Conservation (phyloP, 2,329 filamentous ascomycete genomes). For the Botrytis tulipae region DNA sequence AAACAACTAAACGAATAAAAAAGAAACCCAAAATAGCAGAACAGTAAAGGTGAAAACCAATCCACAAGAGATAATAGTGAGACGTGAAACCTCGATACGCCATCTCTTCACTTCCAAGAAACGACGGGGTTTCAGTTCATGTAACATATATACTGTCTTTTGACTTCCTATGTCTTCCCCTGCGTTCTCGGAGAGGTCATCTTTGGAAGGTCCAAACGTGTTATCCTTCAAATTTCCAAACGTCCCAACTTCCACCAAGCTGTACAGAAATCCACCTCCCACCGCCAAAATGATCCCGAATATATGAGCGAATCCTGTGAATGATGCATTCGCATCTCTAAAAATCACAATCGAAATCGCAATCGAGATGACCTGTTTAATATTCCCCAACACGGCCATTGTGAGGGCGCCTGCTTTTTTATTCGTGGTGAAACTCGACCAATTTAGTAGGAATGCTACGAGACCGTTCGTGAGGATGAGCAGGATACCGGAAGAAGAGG, state of each 20-base stretch:
- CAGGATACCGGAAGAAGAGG: constrained; percentile 30
- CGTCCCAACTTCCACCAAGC: background rate
- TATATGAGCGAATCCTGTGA: background rate
- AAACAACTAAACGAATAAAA: background rate
- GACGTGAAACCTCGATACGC: background rate
- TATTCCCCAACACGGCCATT: constrained; percentile 58
- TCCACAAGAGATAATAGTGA: background rate
- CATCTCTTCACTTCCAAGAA: background rate
- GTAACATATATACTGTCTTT: background rate
- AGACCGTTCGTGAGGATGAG: constrained; percentile 50
- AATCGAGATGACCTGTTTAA: constrained; percentile 58
- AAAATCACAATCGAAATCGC: constrained; percentile 50
- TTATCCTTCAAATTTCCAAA: background rate
- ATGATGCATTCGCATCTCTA: constrained; percentile 21
- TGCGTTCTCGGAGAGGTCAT: background rate
- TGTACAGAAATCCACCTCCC: background rate
- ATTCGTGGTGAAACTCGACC: constrained; percentile 57
- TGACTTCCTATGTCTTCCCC: background rate
- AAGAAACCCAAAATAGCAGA: background rate
- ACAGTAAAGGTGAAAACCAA: background rate
- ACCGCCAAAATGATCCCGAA: background rate
- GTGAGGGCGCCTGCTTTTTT: constrained; percentile 57
- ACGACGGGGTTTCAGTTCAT: background rate
- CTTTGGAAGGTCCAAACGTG: background rate
- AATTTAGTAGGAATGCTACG: constrained; percentile 55